Conservation (phyloP, 108 stramenopile species). For the Phaeodactylum tricornutum region DNA sequence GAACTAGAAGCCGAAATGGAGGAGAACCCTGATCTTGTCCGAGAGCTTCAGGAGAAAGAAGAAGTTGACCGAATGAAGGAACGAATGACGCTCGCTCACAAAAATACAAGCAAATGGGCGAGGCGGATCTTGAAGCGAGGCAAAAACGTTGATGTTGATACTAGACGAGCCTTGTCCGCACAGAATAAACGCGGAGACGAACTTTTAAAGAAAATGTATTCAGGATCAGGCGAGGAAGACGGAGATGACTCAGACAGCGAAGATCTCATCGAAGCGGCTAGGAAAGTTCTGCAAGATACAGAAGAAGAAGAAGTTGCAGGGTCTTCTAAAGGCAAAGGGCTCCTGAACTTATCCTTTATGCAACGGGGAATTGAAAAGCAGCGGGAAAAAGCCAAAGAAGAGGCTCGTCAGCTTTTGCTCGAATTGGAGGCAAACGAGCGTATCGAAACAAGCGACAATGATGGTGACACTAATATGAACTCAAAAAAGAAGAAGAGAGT, state of each 20-base stretch:
- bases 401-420: constrained; percentile 68
- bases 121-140: constrained; percentile 77
- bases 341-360: constrained; percentile 94
- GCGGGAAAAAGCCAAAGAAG: constrained; percentile 70
- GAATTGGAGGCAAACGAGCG: constrained; percentile 86
- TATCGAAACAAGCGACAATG: constrained; percentile 28
- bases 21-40: constrained; percentile 51
- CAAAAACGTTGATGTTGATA: constrained; percentile 74
- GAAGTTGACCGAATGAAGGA: constrained; percentile 92
- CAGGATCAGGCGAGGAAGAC: constrained; percentile 23
- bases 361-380: constrained; percentile 82
- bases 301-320: constrained; percentile 19
- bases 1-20: constrained; percentile 56
- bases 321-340: constrained; percentile 41
- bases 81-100: constrained; percentile 93
- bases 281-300: constrained; percentile 48
- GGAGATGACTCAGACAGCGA: constrained; percentile 40
- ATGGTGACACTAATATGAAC: constrained; percentile 15
- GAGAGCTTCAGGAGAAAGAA: constrained; percentile 80
- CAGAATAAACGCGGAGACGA: constrained; percentile 84
- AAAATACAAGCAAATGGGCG: constrained; percentile 98
- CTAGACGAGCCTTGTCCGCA: constrained; percentile 73
- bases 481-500: constrained; percentile 28
- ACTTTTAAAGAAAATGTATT: constrained; percentile 72
- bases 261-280: constrained; percentile 49